These are phyloP conservation scores for Lentithecium fluviatile DNA, from an alignment of 495 filamentous ascomycete species.

Conservation along the genomic window DNA sequence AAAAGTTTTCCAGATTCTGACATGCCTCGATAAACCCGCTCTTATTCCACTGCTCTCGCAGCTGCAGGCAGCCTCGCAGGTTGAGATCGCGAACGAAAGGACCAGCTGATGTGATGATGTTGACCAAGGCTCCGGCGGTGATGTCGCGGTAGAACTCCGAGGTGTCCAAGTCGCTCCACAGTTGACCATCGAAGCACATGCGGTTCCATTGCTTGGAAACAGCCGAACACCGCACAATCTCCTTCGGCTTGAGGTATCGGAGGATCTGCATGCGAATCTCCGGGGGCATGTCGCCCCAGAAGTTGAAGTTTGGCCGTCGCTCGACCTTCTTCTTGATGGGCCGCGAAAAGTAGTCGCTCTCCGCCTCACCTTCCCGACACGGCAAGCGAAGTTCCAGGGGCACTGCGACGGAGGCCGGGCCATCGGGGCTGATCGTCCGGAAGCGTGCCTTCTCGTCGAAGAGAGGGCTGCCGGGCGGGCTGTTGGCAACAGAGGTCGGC, in stretches of 20 bases:
- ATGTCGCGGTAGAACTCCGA: constrained; percentile 86
- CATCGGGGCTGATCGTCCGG: constrained; percentile 49
- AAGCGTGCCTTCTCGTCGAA: constrained; percentile 51
- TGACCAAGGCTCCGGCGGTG: constrained; percentile 74
- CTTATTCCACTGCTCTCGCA: constrained; percentile 73
- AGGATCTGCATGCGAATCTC: constrained; percentile 82
- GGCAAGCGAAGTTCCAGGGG: constrained; percentile 61
- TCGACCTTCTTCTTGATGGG: constrained; percentile 41
- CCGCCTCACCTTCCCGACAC: constrained; percentile 42
- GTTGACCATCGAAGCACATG: constrained; percentile 91
- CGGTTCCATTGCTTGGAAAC: constrained; percentile 79
- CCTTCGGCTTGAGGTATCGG: constrained; percentile 70
- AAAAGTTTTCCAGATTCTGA: constrained; percentile 81
- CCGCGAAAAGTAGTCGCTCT: constrained; percentile 51
- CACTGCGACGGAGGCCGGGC: constrained; percentile 57
- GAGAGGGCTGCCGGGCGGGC: constrained; percentile 47
- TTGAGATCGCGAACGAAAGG: constrained; percentile 92
- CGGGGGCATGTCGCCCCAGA: constrained; percentile 76
- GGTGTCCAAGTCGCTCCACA: constrained; percentile 83
- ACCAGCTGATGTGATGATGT: constrained; percentile 80
- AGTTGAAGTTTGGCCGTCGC: constrained; percentile 58
- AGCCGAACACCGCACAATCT: constrained; percentile 76
- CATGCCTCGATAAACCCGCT: constrained; percentile 77
- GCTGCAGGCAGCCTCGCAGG: constrained; percentile 69
- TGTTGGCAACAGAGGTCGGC: constrained; percentile 59